Evolutionary conservation across 768 basidiomycete species (phyloP).

Genomic region (Nidularia sp.): DNA sequence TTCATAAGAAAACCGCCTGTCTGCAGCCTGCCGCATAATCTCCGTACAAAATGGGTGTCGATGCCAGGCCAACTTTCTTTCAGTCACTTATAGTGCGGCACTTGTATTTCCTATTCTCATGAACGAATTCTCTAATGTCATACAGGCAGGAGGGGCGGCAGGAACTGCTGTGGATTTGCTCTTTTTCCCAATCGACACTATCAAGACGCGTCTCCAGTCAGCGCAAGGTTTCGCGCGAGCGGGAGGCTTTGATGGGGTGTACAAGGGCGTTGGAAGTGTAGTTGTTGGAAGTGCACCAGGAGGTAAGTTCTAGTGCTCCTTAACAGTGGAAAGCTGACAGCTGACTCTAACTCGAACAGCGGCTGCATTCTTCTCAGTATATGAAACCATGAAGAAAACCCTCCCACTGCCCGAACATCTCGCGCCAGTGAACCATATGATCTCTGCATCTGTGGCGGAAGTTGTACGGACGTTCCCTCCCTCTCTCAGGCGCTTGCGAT

Average conservation of each 20-base stretch:
- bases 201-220: constrained; percentile 94
- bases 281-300: constrained; percentile 94
- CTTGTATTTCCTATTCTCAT: not conserved
- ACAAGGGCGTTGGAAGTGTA: constrained; percentile 92
- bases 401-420: constrained; percentile 61
- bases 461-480: constrained; percentile 36
- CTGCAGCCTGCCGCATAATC: no score
- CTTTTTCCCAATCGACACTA: constrained; percentile 95
- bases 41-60: not conserved
- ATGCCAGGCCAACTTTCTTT: constrained; percentile 33
- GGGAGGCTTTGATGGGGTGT: constrained; percentile 88
- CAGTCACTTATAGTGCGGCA: constrained; percentile 43
- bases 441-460: constrained; percentile 59
- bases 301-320: constrained; percentile 42
- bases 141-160: constrained; percentile 83
- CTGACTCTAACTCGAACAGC: constrained; percentile 40
- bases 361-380: constrained; percentile 91
- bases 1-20: no score
- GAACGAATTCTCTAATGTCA: not conserved
- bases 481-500: constrained; percentile 4
- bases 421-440: constrained; percentile 54
- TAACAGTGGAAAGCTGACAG: no score
- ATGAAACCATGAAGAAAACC: constrained; percentile 81
- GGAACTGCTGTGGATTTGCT: constrained; percentile 92
- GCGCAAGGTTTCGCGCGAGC: constrained; percentile 78